Conservation (phyloP, 1,139 yeast species). For the Citeromyces siamensis region DNA sequence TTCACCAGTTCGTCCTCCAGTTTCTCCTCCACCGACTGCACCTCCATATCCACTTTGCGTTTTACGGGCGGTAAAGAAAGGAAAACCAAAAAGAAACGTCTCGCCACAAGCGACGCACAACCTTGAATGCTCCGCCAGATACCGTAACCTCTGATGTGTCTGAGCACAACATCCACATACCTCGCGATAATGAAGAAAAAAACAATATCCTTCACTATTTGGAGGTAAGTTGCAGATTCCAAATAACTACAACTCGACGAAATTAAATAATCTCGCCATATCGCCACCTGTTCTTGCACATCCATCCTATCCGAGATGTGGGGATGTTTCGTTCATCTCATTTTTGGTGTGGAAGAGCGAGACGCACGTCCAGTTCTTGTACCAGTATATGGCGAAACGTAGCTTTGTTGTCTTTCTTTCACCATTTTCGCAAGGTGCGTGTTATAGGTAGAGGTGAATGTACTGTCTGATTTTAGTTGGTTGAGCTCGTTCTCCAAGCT, state of each 20-base stretch:
- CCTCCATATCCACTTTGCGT: constrained; percentile 47
- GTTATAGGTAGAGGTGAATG: constrained; percentile 23
- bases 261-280: background rate
- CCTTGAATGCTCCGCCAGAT: constrained; percentile 16
- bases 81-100: constrained; percentile 13
- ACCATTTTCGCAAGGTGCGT: constrained; percentile 26
- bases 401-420: constrained; percentile 23
- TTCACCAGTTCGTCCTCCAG: constrained; percentile 45
- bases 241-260: constrained; percentile 3
- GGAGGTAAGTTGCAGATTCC: background rate
- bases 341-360: background rate
- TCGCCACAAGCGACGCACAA: constrained; percentile 1
- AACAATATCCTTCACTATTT: constrained; percentile 19
- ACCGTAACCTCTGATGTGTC: constrained; percentile 28
- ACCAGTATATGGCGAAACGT: constrained; percentile 8
- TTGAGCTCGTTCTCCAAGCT: constrained; percentile 20
- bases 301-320: constrained; percentile 4
- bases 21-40: constrained; percentile 29
- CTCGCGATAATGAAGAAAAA: constrained; percentile 15
- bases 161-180: constrained; percentile 9
- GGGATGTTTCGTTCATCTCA: constrained; percentile 1
- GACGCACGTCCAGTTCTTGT: constrained; percentile 4
- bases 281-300: background rate
- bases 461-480: constrained; percentile 22
- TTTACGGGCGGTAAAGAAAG: constrained; percentile 42